Conservation (phyloP, 2,329 filamentous ascomycete species). For the Stagonosporopsis chrysanthemi region DNA sequence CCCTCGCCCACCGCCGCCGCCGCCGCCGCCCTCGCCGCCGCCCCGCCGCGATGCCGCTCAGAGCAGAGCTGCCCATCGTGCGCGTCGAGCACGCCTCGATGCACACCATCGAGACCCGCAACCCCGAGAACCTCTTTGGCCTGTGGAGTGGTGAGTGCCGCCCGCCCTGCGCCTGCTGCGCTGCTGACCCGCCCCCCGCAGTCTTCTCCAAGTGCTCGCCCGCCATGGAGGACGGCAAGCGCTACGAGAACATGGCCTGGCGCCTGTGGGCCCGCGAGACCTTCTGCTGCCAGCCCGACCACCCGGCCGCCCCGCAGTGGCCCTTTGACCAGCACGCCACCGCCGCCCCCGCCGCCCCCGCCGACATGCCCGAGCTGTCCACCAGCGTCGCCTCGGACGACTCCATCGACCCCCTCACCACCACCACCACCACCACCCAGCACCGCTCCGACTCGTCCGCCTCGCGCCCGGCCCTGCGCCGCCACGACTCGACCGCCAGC, state of each 20-base stretch:
- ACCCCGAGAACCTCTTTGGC: constrained; percentile 91
- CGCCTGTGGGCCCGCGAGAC: constrained; percentile 93
- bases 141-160: constrained; percentile 88
- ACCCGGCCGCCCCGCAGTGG: constrained; percentile 47
- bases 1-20: no score
- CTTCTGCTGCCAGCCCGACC: constrained; percentile 78
- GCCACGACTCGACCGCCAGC: constrained; percentile 73
- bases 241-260: constrained; percentile 94
- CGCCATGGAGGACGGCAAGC: constrained; percentile 88
- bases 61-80: constrained; percentile 83
- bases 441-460: constrained; percentile 58
- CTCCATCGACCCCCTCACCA: constrained; percentile 52
- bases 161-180: constrained; percentile 3
- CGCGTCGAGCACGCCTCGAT: constrained; percentile 91
- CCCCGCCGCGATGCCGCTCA: constrained; percentile 73
- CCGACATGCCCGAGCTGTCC: constrained; percentile 54
- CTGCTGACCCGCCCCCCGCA: constrained; percentile 51
- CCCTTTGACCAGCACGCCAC: constrained; percentile 43
- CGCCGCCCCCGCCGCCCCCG: constrained; percentile 30
- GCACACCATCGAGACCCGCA: constrained; percentile 91
- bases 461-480: constrained; percentile 71
- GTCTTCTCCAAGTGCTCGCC: constrained; percentile 95
- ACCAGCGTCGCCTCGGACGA: constrained; percentile 57
- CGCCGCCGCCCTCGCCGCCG: constrained; percentile 5
- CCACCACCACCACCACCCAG: constrained; percentile 58